Conservation (phyloP, 768 basidiomycete species). For the Agrocybe chaxingu region DNA sequence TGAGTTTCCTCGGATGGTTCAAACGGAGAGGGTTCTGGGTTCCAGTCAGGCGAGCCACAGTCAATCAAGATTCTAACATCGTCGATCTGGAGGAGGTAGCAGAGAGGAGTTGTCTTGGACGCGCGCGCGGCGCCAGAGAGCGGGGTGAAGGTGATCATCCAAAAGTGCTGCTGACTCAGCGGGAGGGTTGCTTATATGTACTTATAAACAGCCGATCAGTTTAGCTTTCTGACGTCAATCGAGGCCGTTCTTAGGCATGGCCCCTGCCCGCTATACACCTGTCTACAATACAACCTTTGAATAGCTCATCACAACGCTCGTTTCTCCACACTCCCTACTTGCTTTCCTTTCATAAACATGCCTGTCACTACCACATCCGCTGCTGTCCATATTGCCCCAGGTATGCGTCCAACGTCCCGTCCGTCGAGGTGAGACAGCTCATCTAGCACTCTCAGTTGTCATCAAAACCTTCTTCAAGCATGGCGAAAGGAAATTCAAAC, state of each 20-base stretch:
- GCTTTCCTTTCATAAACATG: constrained; percentile 28
- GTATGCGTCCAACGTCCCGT: constrained; percentile 20
- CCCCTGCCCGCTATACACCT: no score
- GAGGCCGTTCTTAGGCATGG: no score
- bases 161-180: constrained; percentile 15
- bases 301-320: neutral
- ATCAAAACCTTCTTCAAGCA: constrained; percentile 52
- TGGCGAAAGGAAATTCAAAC: constrained; percentile 37
- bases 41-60: constrained; percentile 90
- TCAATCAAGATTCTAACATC: constrained; percentile 92
- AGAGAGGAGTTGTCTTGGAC: constrained; percentile 58
- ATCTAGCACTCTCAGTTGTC: constrained; percentile 33
- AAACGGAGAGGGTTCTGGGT: constrained; percentile 51
- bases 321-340: constrained; percentile 5
- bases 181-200: constrained; percentile 11
- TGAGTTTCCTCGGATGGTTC: constrained; percentile 24
- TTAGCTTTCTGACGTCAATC: constrained; percentile 23
- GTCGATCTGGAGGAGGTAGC: constrained; percentile 91
- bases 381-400: constrained; percentile 51
- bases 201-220: constrained; percentile 15
- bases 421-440: neutral
- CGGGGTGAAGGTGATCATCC: constrained; percentile 94
- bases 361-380: constrained; percentile 53
- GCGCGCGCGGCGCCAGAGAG: constrained; percentile 81
- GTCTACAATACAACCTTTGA: no score